Percentiles rank a stretch among this genome's conserved stretches.
Evolutionary conservation across 768 basidiomycete species (phyloP).

Genomic region (Pulveroboletus sp.): DNA sequence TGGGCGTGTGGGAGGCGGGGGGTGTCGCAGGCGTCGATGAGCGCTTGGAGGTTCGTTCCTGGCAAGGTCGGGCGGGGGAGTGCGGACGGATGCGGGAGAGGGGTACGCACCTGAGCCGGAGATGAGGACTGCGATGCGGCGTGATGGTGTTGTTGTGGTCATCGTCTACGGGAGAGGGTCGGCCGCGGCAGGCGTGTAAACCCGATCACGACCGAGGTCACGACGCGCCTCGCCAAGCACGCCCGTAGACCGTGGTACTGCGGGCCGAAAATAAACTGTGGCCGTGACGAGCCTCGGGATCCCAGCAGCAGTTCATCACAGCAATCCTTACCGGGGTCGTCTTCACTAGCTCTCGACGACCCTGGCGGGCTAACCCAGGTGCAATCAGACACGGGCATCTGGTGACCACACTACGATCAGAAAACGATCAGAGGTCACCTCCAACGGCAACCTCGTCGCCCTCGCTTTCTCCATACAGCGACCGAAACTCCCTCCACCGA

Average conservation of each 20-base stretch:
- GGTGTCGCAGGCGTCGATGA: constrained; percentile 84
- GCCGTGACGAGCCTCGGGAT: neutral
- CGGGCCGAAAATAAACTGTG: no score
- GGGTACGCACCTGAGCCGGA: constrained; percentile 56
- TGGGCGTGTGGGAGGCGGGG: constrained; percentile 62
- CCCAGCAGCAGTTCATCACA: neutral
- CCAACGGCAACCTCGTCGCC: neutral
- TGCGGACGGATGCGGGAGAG: neutral
- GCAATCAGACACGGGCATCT: no score
- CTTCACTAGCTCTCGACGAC: no score
- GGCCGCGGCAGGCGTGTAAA: no score
- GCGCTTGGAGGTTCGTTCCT: constrained; percentile 96
- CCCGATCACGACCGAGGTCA: no score
- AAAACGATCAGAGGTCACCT: no score
- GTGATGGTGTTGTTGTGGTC: constrained; percentile 4
- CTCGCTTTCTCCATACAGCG: constrained; percentile 1
- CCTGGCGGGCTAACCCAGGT: no score
- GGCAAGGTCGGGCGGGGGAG: neutral
- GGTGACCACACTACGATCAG: no score
- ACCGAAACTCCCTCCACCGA: neutral
- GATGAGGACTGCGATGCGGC: constrained; percentile 42
- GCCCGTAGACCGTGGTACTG: no score
- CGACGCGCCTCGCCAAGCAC: no score
- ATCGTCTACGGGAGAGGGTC: neutral
- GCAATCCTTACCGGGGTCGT: neutral